Percentiles rank a stretch among this genome's conserved stretches.
These are phyloP conservation scores for Sherardia arvensis DNA, from an alignment of 257 asterid species.

Conservation along the genomic window DNA sequence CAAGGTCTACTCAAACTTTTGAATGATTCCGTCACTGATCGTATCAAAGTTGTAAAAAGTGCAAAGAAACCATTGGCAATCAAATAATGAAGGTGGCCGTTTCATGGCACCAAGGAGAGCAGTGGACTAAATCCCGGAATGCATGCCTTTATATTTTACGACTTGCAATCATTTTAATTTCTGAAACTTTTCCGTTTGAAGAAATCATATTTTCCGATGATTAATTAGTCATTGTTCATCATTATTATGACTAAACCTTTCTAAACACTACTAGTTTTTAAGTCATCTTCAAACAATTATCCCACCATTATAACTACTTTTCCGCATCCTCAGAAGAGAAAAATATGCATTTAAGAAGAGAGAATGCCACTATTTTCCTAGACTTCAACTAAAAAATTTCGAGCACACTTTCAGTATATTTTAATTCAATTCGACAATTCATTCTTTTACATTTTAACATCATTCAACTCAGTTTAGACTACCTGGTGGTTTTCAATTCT, in stretches of 20 bases:
- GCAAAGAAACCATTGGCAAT: too few species aligned
- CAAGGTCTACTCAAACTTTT: too few species aligned
- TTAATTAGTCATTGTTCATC: not conserved
- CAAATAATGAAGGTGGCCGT: constrained; percentile 15
- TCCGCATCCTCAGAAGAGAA: not conserved
- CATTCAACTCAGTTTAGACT: too few species aligned
- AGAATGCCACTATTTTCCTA: too few species aligned
- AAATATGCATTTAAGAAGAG: too few species aligned
- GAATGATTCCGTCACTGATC: too few species aligned
- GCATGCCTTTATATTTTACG: not conserved
- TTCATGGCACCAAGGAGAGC: not conserved
- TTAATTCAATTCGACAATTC: too few species aligned
- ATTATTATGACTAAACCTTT: not conserved
- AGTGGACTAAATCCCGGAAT: constrained; percentile 11
- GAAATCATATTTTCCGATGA: not conserved
- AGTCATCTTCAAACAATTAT: not conserved
- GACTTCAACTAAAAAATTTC: too few species aligned
- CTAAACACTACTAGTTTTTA: not conserved
- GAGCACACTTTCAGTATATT: too few species aligned
- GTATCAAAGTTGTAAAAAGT: too few species aligned
- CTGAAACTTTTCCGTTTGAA: not conserved
- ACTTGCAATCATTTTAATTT: not conserved
- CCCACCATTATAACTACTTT: not conserved
- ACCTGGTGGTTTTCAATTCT: too few species aligned
- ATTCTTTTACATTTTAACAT: too few species aligned